A percentile compares a stretch with the other conserved stretches of the same genome.
Evolutionary conservation across 108 stramenopile species (phyloP).

Genomic region (Fragilaria radians): DNA sequence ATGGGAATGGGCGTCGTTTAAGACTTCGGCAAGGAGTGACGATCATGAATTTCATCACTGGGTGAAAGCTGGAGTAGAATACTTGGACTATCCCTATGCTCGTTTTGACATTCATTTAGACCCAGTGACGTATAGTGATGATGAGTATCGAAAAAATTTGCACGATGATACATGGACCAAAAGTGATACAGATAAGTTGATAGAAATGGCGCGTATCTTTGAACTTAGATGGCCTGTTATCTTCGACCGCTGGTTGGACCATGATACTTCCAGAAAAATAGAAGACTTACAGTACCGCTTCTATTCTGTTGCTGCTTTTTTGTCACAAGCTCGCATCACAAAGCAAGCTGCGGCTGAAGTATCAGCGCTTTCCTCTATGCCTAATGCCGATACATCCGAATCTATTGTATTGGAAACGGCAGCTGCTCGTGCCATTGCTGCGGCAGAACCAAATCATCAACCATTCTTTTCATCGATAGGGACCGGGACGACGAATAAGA

Average conservation of each 20-base stretch:
- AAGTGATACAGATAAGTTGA: constrained; percentile 85
- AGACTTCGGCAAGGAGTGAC: constrained; percentile 67
- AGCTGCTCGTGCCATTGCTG: constrained; percentile 38
- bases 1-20: constrained; percentile 83
- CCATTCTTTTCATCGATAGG: constrained; percentile 40
- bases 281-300: constrained; percentile 91
- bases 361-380: constrained; percentile 10
- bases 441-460: constrained; percentile 27
- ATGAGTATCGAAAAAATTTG: constrained; percentile 61
- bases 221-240: constrained; percentile 95
- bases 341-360: constrained; percentile 41
- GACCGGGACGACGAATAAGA: constrained; percentile 57
- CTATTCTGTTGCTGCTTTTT: constrained; percentile 70
- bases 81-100: constrained; percentile 92
- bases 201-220: constrained; percentile 63
- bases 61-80: constrained; percentile 76
- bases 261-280: constrained; percentile 35
- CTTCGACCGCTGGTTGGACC: constrained; percentile 63
- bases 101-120: constrained; percentile 86
- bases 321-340: constrained; percentile 40
- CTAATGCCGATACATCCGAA: constrained; percentile 15
- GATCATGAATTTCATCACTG: constrained; percentile 63
- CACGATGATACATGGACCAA: constrained; percentile 69
- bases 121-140: constrained; percentile 62
- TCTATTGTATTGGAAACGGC: constrained; percentile 36